These are phyloP conservation scores for Candida pini DNA, from an alignment of 805 yeast genomes.

Conservation along the genomic window DNA sequence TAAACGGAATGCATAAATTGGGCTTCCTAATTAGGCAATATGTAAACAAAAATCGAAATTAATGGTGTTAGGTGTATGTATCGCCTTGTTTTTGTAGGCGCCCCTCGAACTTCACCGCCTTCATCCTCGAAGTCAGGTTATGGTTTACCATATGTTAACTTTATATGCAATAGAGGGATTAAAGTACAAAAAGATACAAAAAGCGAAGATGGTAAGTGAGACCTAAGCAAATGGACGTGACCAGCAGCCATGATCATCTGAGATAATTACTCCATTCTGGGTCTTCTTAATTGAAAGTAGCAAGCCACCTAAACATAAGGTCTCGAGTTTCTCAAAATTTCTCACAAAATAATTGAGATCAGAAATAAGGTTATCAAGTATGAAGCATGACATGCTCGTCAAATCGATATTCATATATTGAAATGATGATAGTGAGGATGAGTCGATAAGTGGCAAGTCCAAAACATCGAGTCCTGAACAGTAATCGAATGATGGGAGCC, in stretches of 20 bases:
- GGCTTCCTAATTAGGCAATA: constrained; percentile 9
- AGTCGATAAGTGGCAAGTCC: constrained; percentile 17
- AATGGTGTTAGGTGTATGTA: no score
- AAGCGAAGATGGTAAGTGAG: not conserved
- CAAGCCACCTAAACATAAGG: constrained; percentile 24
- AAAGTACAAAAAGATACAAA: no score
- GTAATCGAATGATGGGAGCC: constrained; percentile 20
- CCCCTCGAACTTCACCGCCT: not conserved
- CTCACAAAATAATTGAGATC: constrained; percentile 16
- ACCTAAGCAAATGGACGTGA: not conserved
- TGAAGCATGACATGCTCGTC: constrained; percentile 8
- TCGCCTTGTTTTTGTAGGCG: no score
- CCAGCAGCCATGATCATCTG: not conserved
- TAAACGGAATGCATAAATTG: no score
- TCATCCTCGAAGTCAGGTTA: not conserved
- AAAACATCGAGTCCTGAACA: constrained; percentile 19
- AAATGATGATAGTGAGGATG: constrained; percentile 10
- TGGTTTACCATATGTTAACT: not conserved
- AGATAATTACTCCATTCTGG: not conserved
- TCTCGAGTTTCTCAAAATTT: constrained; percentile 7
- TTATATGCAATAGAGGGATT: not conserved
- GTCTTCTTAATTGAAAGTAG: constrained; percentile 6
- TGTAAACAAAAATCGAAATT: constrained; percentile 13
- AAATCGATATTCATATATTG: constrained; percentile 12
- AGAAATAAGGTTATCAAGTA: constrained; percentile 18